phyloP scores from a whole-genome alignment of 257 asterid species.

The Salvia hispanica region DNA sequence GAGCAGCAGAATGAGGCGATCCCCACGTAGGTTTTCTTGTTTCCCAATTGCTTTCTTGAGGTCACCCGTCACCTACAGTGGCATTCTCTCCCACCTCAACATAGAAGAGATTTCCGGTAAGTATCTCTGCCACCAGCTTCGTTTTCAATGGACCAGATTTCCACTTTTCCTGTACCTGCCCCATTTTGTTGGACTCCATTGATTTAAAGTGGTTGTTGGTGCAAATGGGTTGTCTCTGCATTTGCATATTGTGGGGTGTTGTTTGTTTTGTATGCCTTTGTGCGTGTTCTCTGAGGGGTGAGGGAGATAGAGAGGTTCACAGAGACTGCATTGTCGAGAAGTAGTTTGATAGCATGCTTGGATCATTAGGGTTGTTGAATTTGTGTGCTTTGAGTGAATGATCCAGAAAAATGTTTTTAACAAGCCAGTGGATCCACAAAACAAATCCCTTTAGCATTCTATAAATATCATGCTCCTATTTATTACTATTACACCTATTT shows the following conservation, averaged over 20 bases:
- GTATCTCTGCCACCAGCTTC: constrained; percentile 59
- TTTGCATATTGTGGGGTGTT: constrained; percentile 22
- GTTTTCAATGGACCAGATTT: constrained; percentile 26
- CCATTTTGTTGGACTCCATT: background rate
- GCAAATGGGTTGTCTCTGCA: constrained; percentile 33
- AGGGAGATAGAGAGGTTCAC: constrained; percentile 33
- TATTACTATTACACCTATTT: too few species aligned
- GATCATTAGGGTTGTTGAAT: constrained; percentile 26
- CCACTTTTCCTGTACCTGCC: background rate
- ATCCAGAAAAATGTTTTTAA: background rate
- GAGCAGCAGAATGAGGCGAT: constrained; percentile 57
- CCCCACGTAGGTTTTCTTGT: constrained; percentile 54
- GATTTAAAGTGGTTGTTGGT: background rate
- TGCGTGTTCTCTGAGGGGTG: constrained; percentile 2
- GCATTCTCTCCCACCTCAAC: constrained; percentile 49
- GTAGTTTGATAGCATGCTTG: constrained; percentile 38
- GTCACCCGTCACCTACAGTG: constrained; percentile 49
- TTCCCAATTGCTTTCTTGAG: constrained; percentile 56
- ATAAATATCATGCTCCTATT: background rate
- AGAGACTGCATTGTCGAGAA: constrained; percentile 37
- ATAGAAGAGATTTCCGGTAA: constrained; percentile 59
- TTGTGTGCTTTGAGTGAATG: constrained; percentile 16
- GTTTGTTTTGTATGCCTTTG: background rate
- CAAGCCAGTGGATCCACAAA: constrained; percentile 5
- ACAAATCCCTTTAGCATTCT: background rate